Base-by-base conservation (phyloP, 2,329 filamentous ascomycete species). In the Lachnellula hyalina region DNA sequence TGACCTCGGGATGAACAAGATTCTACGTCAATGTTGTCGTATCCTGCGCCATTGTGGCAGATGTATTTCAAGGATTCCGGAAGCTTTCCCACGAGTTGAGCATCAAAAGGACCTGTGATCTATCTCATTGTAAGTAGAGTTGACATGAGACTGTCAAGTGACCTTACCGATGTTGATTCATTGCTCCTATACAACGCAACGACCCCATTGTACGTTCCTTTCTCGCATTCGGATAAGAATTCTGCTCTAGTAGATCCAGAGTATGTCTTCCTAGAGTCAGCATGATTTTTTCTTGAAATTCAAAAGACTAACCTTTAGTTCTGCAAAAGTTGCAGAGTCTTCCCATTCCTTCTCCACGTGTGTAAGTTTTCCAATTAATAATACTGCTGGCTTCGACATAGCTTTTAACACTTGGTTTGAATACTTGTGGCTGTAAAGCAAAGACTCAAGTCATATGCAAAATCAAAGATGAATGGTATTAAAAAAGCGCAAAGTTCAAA, bases 1-100 rank as follows among this genome's bases (percentile, higher is more conserved):
- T 3, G 11, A 49, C 53, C 53, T 54, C 53, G 47, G 11, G 54
- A 52, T n/a, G 82, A 85, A 74, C 88, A 93, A 32, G 86, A 85
- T 32, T 78, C 68, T 7, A 92, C 76, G 69, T 91, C 85, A 59
- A 95, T 77, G 69, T 90, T 85, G 70, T 95, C 90, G 72, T 95
- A 95, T 35, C 90, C 90, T 47, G 90, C 87, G 55, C 88, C 81
- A 56, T 82, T 82, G 68, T 85, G 81, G 65, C 77, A 83, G 59
- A 86, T 73, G 63, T 80, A 85, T 58, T 72, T 73, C 34, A 85
- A 66, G 7, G 73, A 76, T 2, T 63, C 48, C 7, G 81, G 82
- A 14, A 85, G 71, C 4, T 71, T 77, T 42, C 76, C 70, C 21
- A 92, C 72, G 12, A 94, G 72, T 68, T 89, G 86, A 34, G 76